Evolutionary conservation across 129 eudicot species (phyloP).

Genomic region (Flaveria sonorensis): DNA sequence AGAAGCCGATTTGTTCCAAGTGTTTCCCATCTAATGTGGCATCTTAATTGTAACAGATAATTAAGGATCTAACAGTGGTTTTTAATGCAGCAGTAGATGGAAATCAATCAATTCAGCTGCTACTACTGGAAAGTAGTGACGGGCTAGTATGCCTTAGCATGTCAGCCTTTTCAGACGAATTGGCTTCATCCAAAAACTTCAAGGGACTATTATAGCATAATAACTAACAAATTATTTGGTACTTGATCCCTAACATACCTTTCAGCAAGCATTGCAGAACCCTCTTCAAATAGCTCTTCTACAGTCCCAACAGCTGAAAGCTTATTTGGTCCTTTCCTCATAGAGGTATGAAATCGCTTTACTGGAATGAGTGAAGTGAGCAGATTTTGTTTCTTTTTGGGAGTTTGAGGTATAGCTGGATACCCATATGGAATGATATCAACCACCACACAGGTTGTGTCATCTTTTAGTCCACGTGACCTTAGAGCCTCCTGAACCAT

Average conservation of each 20-base stretch:
- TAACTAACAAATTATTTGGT: not conserved
- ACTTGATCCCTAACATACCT: constrained; percentile 46
- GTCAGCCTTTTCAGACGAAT: not conserved
- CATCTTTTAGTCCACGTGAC: constrained; percentile 89
- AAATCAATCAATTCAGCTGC: not conserved
- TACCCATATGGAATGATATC: constrained; percentile 77
- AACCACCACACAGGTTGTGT: constrained; percentile 92
- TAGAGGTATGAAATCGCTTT: constrained; percentile 56
- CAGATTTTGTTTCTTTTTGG: constrained; percentile 69
- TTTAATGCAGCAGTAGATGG: not conserved
- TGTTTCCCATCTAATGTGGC: not conserved
- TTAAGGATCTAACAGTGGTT: not conserved
- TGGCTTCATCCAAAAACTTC: not conserved
- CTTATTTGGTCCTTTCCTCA: constrained; percentile 52
- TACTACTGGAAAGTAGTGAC: not conserved
- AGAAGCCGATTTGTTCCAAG: not conserved
- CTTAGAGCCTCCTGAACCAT: constrained; percentile 75
- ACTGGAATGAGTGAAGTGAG: constrained; percentile 65
- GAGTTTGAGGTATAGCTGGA: constrained; percentile 66
- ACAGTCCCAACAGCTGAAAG: constrained; percentile 82
- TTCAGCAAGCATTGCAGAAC: constrained; percentile 94
- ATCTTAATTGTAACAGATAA: not conserved
- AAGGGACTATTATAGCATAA: not conserved
- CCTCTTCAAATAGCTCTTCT: constrained; percentile 92
- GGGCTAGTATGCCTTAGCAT: not conserved